Conservation (phyloP, 2,329 filamentous ascomycete species). For the Fusarium illudens region DNA sequence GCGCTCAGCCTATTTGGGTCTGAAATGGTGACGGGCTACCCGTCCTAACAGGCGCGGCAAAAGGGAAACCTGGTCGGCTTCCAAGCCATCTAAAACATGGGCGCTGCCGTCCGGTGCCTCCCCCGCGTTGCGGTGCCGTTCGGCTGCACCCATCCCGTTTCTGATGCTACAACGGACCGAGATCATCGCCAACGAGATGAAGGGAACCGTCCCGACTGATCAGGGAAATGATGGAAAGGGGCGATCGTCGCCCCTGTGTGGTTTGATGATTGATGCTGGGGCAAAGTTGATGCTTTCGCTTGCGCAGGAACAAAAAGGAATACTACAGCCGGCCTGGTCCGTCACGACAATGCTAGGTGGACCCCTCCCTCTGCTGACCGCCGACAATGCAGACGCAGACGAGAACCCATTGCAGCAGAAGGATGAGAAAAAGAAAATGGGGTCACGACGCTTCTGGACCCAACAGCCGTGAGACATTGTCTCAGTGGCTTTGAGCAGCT, state of each 20-base stretch:
- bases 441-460: neutral
- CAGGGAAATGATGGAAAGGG: conserved; percentile 26
- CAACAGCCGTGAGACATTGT: neutral
- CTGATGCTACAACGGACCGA: conserved; percentile 21
- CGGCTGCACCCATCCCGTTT: conserved; percentile 29
- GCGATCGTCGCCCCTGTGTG: conserved; percentile 15
- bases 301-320: conserved; percentile 31
- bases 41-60: conserved; percentile 40
- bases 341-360: conserved; percentile 16
- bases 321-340: neutral
- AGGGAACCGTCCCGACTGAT: conserved; percentile 15
- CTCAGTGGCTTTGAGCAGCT: neutral
- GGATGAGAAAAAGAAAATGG: neutral
- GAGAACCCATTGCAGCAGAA: neutral
- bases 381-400: conserved; percentile 15
- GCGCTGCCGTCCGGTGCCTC: conserved; percentile 13
- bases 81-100: conserved; percentile 24
- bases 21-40: conserved; percentile 35
- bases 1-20: conserved; percentile 23
- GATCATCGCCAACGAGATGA: conserved; percentile 25
- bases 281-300: conserved; percentile 24
- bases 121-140: conserved; percentile 33
- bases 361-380: conserved; percentile 19
- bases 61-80: conserved; percentile 26
- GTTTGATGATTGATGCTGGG: conserved; percentile 15